Base-by-base conservation (phyloP, 1,284 basidiomycete genomes). In the Malassezia sp. region DNA sequence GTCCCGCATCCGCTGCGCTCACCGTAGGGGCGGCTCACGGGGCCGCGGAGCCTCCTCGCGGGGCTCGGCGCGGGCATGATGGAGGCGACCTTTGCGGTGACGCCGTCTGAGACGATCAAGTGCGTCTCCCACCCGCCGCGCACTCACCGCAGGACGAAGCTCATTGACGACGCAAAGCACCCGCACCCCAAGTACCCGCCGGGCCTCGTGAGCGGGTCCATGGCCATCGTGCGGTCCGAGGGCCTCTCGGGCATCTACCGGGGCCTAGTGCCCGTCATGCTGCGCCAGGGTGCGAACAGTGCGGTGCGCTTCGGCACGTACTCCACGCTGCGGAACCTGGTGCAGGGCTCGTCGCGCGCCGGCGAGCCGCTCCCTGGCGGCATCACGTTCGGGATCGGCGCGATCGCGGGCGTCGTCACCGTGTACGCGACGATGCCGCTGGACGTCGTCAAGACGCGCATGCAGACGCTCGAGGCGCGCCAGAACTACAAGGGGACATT, bases 41-140 rank as follows among this genome's bases (percentile, higher is more conserved):
- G 56, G 12, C 57, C 58, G 9, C 22, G 20, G 10, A 39, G 51
- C 26, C 33, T 50, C 40, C 18, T 68, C 80, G 88, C 93, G 40
- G 91, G 93, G 30, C 74, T 97, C 4, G 89, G 88, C 33, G 93
- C 93, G 2, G 91, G 93, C 9, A 82, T 93, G 80, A 83, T 78
- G 70, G 91, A 97, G 72, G 90, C 91, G 1, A 71, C 96, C 21
- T 80, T 96, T 49, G 91, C 90, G 1, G 91, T 96, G 5, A 96
- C 91, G 0, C 93, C 91, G 1, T 89, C 85, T 7, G 91, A 97
- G 72, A 96, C 91, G 0, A 95, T 97, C 76, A 97, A 97, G 88
- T 40, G 26, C 27, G 42, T 27, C 12, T 4, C 12, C 7, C 22
- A 12, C 18, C 12, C 27, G 24, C 37, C 35, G n/a, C n/a, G n/a